Base-by-base conservation (phyloP, 2,329 filamentous ascomycete species). In the Malbranchea zuffiana region DNA sequence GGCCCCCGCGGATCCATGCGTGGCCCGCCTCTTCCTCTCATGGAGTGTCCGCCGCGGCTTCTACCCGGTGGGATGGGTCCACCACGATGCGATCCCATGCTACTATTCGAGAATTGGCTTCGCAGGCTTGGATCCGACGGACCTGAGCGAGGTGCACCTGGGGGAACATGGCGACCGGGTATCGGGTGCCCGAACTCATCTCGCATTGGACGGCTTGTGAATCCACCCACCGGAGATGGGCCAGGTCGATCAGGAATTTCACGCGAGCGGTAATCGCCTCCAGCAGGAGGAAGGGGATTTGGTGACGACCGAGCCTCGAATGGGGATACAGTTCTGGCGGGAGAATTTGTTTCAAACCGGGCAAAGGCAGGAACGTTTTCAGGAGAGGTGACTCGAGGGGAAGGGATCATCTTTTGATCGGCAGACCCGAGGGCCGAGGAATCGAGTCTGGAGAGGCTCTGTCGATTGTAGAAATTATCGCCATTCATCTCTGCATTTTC, bases 401-500 rank as follows among this genome's bases (percentile, higher is more conserved):
- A n/a, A n/a, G n/a, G n/a, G n/a, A n/a, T n/a, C n/a, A n/a, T n/a
- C n/a, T n/a, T n/a, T n/a, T 29, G n/a, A 18, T 6, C 16, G 36
- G n/a, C 3, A 23, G 4, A 6, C 21, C 18, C 11, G 29, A 23
- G 5, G 30, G 29, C 13, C 20, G 17, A 12, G 30, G 23, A 3
- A 41, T 74, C 70, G 4, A 69, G 67, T 47, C 65, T 55, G 45
- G 40, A 50, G 44, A 58, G 58, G 47, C 60, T 55, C 49, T 71
- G 62, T 41, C 79, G 72, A 51, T 79, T 81, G 61, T 92, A 95
- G 57, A 81, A 95, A 54, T 87, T 90, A 51, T 90, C 78, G 18
- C 88, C 88, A 56, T 83, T 96, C 87, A 96, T 96, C 56, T 96
- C 87, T 5, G 87, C 84, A 55, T 96, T 94, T 59, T 92, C 82